Evolutionary conservation across 2,329 filamentous ascomycete genomes (phyloP), one percentile per base, ranked within the genome.

Genomic region (Sarocladiaceae sp.): DNA sequence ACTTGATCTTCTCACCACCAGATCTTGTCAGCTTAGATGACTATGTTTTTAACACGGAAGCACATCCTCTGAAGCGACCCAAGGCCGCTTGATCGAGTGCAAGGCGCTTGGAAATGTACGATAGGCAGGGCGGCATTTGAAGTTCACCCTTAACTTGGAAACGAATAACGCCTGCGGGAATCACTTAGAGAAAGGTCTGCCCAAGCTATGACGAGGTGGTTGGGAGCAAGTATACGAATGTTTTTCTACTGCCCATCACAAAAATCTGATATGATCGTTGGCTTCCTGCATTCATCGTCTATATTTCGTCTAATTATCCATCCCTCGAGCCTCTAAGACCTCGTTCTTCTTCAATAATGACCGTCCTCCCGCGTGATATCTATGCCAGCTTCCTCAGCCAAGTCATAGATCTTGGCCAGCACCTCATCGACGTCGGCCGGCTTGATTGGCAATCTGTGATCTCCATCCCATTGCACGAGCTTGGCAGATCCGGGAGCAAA

Each of bases 391-490:
- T 46, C 23, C 34, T 33, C 43, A 3, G 57, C 58, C 26, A 64
- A 35, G 15, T 53, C 51, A 21, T 59, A 24, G 2, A 65, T 61
- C 12, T 51, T 42, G 1, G 37, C 43, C 15, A 51, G 47, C 3
- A 66, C 52, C 15, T 48, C 47, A n/a, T 76, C 68, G 3, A 89
- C 82, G 60, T 89, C 85, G 23, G 61, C 64, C 18, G 64, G 68
- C 67, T 84, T 85, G 47, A 90, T 72, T 2, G 85, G 83, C 40
- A 91, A 68, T 5, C 85, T 66, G 58, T 91, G 86, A 1, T 70
- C 73, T 0, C 83, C 85, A 46, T 86, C 74, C 86, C 85, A 90
- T 59, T 88, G 82, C 1, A 90, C 59, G 35, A 88, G 49, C 31
- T 62, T 70, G 5, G 73, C 65, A 3, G 65, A 76, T 0, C 68